Evolutionary conservation across 164 flowering plant species (phyloP).

Genomic region (Tetracentron sinense): DNA sequence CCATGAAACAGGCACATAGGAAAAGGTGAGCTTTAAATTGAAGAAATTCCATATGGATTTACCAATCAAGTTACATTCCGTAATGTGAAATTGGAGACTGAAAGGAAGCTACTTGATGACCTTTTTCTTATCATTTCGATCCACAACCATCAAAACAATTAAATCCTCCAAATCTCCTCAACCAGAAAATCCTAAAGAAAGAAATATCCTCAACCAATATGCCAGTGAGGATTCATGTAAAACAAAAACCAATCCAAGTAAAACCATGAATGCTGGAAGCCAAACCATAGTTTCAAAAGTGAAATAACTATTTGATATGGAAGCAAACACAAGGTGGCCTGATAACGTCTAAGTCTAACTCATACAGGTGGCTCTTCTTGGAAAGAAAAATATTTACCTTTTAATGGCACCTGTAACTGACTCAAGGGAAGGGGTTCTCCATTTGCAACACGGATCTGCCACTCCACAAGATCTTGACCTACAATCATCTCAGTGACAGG

Average conservation of each 20-base stretch:
- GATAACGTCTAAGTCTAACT: background rate
- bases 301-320: background rate
- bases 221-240: background rate
- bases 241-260: background rate
- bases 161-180: background rate
- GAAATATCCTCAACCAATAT: background rate
- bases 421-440: conserved; percentile 85
- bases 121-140: background rate
- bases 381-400: conserved; percentile 38
- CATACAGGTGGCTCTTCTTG: background rate
- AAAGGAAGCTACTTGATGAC: background rate
- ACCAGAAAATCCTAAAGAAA: background rate
- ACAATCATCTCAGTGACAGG: conserved; percentile 99
- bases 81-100: background rate
- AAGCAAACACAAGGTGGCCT: background rate
- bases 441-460: conserved; percentile 98
- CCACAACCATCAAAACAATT: background rate
- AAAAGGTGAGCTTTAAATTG: background rate
- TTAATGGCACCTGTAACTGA: conserved; percentile 80
- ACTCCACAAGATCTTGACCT: conserved; percentile 98
- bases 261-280: background rate
- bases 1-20: too few species aligned
- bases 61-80: too few species aligned
- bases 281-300: background rate
- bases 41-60: too few species aligned